Percentiles rank a stretch among this genome's conserved stretches.
These are phyloP conservation scores for Arctostaphylos glauca DNA, from an alignment of 148 eudicot species.

Conservation along the genomic window DNA sequence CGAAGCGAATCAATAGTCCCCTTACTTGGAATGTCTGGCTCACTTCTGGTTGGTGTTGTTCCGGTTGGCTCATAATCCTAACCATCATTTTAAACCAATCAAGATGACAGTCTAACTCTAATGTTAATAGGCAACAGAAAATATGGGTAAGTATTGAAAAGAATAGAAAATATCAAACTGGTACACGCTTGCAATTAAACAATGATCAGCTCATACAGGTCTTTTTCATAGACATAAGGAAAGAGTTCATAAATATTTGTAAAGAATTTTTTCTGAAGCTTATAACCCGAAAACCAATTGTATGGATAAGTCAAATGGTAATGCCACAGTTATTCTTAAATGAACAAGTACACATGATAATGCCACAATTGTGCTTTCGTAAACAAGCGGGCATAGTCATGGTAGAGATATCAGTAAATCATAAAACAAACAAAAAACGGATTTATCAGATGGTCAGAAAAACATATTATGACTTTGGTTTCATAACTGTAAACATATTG, in stretches of 20 bases:
- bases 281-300: background rate
- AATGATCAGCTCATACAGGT: background rate
- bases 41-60: conserved; percentile 65
- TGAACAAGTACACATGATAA: background rate
- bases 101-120: background rate
- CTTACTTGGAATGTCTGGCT: conserved; percentile 78
- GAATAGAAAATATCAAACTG: background rate
- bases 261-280: background rate
- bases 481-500: background rate
- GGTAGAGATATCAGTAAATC: background rate
- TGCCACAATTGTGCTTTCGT: background rate
- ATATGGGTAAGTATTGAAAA: background rate
- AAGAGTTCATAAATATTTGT: background rate
- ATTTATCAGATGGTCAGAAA: background rate
- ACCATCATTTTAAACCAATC: background rate
- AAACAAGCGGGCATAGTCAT: background rate
- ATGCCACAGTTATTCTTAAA: background rate
- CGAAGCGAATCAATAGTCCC: conserved; percentile 79
- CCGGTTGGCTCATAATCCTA: conserved; percentile 97
- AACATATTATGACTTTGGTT: background rate
- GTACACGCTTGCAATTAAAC: background rate
- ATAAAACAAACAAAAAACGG: background rate
- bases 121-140: background rate
- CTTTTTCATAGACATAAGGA: background rate
- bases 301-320: background rate